Percentiles rank a stretch among this genome's conserved stretches.
Conservation (phyloP, 805 yeast species). For the Ascoidea rubescens region DNA sequence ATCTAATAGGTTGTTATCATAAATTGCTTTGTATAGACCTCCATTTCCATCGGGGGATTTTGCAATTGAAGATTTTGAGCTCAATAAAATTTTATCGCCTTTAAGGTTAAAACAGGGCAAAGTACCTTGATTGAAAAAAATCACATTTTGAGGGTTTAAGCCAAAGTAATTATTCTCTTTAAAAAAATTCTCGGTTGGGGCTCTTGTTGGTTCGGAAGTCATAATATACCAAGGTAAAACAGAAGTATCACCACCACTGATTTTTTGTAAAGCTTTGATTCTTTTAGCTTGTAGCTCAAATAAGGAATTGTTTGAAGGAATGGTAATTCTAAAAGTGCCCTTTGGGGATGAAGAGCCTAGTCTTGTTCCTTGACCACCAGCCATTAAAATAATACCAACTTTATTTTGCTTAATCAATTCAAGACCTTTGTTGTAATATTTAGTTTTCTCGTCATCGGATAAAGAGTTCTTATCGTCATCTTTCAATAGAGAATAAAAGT, state of each 20-base stretch:
- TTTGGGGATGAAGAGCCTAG: conserved; percentile 84
- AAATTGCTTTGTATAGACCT: conserved; percentile 80
- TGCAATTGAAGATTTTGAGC: conserved; percentile 39
- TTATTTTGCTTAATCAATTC: conserved; percentile 53
- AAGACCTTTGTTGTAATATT: conserved; percentile 43
- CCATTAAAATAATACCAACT: conserved; percentile 86
- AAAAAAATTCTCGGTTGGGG: conserved; percentile 63
- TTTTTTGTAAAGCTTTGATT: conserved; percentile 43
- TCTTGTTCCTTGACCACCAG: conserved; percentile 98
- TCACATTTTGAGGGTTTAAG: conserved; percentile 39
- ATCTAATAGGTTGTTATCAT: conserved; percentile 44
- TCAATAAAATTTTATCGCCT: conserved; percentile 60
- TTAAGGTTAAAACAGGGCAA: conserved; percentile 72
- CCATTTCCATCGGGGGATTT: conserved; percentile 98
- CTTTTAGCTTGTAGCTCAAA: conserved; percentile 93
- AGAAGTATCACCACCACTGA: conserved; percentile 24
- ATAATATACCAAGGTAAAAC: conserved; percentile 76
- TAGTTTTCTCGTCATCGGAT: conserved; percentile 17
- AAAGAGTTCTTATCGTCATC: conserved; percentile 15
- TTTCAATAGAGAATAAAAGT: conserved; percentile 35
- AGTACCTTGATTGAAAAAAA: conserved; percentile 89
- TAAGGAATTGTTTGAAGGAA: conserved; percentile 73
- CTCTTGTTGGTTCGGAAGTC: conserved; percentile 86
- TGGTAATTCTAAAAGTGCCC: conserved; percentile 81
- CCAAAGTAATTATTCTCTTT: conserved; percentile 55